A percentile compares a stretch with the other conserved stretches of the same genome.
Evolutionary conservation across 371 early-diverging fungal genomes (phyloP).

Genomic region (Chytridium lagenaria): DNA sequence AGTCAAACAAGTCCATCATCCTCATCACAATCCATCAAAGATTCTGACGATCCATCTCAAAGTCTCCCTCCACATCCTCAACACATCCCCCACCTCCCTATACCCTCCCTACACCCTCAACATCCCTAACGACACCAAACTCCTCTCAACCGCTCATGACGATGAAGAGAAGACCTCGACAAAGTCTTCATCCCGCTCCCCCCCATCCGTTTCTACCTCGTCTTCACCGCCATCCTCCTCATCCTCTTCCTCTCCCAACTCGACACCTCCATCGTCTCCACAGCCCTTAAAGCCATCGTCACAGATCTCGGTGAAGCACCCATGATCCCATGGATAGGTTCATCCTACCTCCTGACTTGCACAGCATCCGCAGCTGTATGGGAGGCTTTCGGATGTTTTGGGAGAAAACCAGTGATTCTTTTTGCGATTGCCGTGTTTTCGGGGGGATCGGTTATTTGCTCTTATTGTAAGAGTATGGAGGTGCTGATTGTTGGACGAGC

Average conservation of each 20-base stretch:
- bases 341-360: constrained; percentile 17
- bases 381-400: constrained; percentile 72
- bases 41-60: background rate
- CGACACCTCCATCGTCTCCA: constrained; percentile 60
- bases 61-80: background rate
- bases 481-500: constrained; percentile 72
- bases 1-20: background rate
- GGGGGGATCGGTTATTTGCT: constrained; percentile 21
- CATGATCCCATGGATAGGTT: constrained; percentile 56
- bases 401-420: constrained; percentile 58
- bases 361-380: constrained; percentile 36
- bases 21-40: background rate
- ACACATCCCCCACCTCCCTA: background rate
- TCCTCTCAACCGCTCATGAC: background rate
- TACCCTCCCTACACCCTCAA: background rate
- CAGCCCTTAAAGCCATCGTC: constrained; percentile 47
- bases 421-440: constrained; percentile 29
- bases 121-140: background rate
- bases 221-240: background rate
- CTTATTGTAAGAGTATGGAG: constrained; percentile 50
- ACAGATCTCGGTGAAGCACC: constrained; percentile 61
- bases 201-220: constrained; percentile 12
- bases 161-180: constrained; percentile 11
- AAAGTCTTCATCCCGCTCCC: constrained; percentile 6
- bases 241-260: constrained; percentile 13